Base-by-base conservation (phyloP, 1,139 yeast species). In the Suhomyces anneliseae region DNA sequence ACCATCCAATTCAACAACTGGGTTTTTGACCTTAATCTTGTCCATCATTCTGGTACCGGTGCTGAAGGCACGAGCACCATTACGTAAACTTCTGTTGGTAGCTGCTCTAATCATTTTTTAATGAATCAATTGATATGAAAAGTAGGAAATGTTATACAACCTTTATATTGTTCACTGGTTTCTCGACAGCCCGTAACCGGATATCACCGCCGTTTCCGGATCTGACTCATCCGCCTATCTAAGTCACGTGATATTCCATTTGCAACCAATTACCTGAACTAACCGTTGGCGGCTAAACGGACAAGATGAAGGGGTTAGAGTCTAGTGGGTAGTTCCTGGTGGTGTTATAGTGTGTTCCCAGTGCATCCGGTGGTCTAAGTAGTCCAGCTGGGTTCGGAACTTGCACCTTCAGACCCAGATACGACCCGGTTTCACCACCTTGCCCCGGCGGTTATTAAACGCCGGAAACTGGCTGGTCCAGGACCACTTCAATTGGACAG, bases 1-100 rank as follows among this genome's bases (percentile, higher is more conserved):
- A 59, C 98, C 98, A 62, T 92, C 98, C 80, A 92, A 79, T 67
- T 92, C 98, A 56, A 92, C 98, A 58, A 92, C 77, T 62, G 98
- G 98, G 62, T 81, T 86, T 68, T 82, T 80, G 51, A 92, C 97
- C 60, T 82, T 79, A 69, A 92, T 85, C 67, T 90, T 92, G 50
- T 43, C 41, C 45, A 49, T 58, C n/a, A 55, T 41, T n/a, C 42
- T 36, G 36, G 55, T 42, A 14, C 61, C 49, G 34, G 61, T 46
- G 42, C 69, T 56, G 51, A 68, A 62, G 27, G 58, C 47, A 46
- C 69, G 65, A 39, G 54, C 45, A 4, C 54, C 40, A 31, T 32
- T 36, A 26, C 35, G 42, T 24, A 43, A 36, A 7, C 42, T 38
- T 35, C 37, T 42, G 36, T 32, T 39, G 8, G 47, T 9, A 10